Percentiles rank a stretch among this genome's conserved stretches.
Evolutionary conservation across 441 rosid genomes (phyloP).

Genomic region (Eruca vesicaria): DNA sequence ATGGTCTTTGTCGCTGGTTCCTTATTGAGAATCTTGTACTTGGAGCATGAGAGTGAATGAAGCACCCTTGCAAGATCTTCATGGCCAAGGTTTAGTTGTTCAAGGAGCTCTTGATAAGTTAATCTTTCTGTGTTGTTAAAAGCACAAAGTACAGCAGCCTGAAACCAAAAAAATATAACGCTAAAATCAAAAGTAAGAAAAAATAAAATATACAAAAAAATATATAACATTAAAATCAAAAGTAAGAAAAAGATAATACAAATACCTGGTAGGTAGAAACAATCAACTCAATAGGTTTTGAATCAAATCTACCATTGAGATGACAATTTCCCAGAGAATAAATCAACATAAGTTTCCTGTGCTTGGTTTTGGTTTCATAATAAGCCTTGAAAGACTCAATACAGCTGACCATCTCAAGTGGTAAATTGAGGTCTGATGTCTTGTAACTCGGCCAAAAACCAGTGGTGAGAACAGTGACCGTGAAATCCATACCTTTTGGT

Average conservation of each 20-base stretch:
- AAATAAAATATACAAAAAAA: too few relatives aligned
- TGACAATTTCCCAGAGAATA: constrained; percentile 82
- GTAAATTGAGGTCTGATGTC: constrained; percentile 76
- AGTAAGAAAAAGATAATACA: not conserved
- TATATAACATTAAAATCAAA: not conserved
- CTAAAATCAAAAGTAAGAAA: not conserved
- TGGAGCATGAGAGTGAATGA: constrained; percentile 79
- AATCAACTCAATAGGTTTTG: constrained; percentile 36
- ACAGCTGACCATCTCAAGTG: constrained; percentile 79
- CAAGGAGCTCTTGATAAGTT: constrained; percentile 67
- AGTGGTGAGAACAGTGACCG: constrained; percentile 89
- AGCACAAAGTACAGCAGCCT: constrained; percentile 63
- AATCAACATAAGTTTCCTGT: constrained; percentile 81
- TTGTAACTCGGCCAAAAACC: constrained; percentile 97
- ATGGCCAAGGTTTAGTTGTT: constrained; percentile 67
- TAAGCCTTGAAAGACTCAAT: constrained; percentile 70
- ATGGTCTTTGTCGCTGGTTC: constrained; percentile 63
- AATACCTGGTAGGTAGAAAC: constrained; percentile 44
- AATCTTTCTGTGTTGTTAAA: constrained; percentile 64
- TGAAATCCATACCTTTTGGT: constrained; percentile 61
- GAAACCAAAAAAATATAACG: not conserved
- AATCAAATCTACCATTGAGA: constrained; percentile 62
- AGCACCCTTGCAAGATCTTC: constrained; percentile 80
- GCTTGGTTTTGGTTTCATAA: constrained; percentile 62
- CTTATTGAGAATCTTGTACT: constrained; percentile 80